phyloP scores from a whole-genome alignment of 129 eudicot genomes.

The Escallonia herrerae region DNA sequence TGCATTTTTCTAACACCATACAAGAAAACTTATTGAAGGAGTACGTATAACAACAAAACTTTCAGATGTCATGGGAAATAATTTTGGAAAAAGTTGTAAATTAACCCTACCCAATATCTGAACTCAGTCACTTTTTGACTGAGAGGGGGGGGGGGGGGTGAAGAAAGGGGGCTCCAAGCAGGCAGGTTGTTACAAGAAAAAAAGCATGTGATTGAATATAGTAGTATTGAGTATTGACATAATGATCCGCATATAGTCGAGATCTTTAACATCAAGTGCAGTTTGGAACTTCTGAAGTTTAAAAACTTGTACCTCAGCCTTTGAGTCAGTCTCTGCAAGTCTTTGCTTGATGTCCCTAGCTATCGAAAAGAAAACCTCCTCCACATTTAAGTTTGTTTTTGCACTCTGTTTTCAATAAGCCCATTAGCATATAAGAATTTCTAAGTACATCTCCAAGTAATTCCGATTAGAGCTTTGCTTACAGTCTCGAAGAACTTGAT shows the following conservation, averaged over 20 bases:
- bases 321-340: constrained; percentile 76
- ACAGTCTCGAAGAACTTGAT: constrained; percentile 90
- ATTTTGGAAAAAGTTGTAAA: no score
- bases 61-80: no score
- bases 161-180: not conserved
- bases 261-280: not conserved
- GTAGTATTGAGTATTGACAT: not conserved
- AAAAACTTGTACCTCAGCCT: constrained; percentile 56
- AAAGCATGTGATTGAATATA: not conserved
- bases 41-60: no score
- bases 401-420: constrained; percentile 63
- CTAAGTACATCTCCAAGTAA: constrained; percentile 2
- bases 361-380: constrained; percentile 85
- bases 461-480: constrained; percentile 24
- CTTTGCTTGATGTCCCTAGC: constrained; percentile 85
- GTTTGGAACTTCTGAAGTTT: not conserved
- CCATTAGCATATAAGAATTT: constrained; percentile 4
- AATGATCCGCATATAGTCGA: not conserved
- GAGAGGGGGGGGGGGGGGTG: no score
- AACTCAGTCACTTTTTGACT: no score
- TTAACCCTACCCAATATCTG: no score
- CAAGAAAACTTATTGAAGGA: not conserved
- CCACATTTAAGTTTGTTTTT: constrained; percentile 84
- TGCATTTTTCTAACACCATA: not conserved
- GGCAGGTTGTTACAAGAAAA: not conserved